These are phyloP conservation scores for Isabelozyma rhagii DNA, from an alignment of 805 yeast species.

Conservation along the genomic window DNA sequence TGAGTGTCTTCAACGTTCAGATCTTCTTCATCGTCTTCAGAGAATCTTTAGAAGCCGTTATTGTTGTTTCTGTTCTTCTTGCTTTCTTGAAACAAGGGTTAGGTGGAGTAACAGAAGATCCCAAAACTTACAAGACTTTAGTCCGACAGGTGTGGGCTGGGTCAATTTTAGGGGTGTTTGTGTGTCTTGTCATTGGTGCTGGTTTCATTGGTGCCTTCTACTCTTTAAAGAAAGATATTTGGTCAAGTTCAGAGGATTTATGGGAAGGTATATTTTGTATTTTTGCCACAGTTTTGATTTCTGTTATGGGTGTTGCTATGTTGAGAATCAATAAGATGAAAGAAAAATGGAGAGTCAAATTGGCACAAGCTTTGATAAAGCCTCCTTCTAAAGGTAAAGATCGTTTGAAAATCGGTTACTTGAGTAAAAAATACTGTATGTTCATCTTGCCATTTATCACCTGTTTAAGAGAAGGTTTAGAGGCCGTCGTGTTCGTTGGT, in stretches of 20 bases:
- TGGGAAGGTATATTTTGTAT: constrained; percentile 97
- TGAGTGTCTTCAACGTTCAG: constrained; percentile 61
- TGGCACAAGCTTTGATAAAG: constrained; percentile 77
- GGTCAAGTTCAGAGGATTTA: constrained; percentile 83
- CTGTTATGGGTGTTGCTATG: constrained; percentile 96
- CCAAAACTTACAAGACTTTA: constrained; percentile 55
- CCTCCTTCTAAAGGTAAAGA: constrained; percentile 48
- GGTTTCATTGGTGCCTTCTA: constrained; percentile 95
- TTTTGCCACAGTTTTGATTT: constrained; percentile 84
- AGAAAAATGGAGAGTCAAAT: constrained; percentile 94
- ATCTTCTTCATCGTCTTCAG: constrained; percentile 90
- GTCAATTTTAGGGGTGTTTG: constrained; percentile 62
- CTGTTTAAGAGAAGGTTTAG: constrained; percentile 89
- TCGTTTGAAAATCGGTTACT: constrained; percentile 37
- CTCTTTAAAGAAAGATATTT: constrained; percentile 73
- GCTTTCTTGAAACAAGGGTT: constrained; percentile 91
- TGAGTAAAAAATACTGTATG: constrained; percentile 72
- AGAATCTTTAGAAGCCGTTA: constrained; percentile 90
- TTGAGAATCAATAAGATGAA: constrained; percentile 93
- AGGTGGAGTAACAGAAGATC: constrained; percentile 51
- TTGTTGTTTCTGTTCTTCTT: constrained; percentile 84
- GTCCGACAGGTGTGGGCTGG: constrained; percentile 88
- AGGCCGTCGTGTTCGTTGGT: constrained; percentile 45
- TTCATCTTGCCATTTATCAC: constrained; percentile 88
- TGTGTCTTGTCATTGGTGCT: constrained; percentile 84